Percentiles rank a stretch among this genome's conserved stretches.
phyloP scores from a whole-genome alignment of 2,329 filamentous ascomycete species.

The Dactylellina haptotyla region DNA sequence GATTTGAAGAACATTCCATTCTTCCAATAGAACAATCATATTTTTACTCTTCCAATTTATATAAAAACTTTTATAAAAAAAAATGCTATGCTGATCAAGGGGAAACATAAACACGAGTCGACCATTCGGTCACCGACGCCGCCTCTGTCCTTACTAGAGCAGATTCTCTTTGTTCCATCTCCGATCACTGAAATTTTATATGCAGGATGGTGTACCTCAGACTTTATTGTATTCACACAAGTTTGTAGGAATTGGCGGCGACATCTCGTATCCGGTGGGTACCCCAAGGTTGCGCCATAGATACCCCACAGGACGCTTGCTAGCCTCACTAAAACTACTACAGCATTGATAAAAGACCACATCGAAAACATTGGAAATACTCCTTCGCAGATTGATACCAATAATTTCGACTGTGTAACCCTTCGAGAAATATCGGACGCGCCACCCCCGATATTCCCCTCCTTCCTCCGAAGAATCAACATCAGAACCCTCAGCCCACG shows the following conservation, averaged over 20 bases:
- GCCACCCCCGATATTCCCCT: background rate
- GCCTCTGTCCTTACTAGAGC: background rate
- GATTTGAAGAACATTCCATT: too few relatives aligned
- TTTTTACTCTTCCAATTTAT: too few relatives aligned
- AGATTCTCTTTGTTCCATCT: background rate
- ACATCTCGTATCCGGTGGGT: constrained; percentile 2
- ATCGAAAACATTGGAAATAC: background rate
- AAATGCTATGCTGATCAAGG: background rate
- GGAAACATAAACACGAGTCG: background rate
- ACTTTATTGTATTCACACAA: background rate
- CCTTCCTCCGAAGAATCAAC: constrained; percentile 1
- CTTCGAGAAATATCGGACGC: background rate
- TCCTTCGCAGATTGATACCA: background rate
- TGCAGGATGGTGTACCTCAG: background rate
- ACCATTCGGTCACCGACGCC: background rate
- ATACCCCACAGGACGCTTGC: background rate
- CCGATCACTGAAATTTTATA: constrained; percentile 3
- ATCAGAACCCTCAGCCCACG: background rate
- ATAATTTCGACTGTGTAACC: background rate
- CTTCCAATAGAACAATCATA: too few relatives aligned
- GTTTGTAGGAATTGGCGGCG: background rate
- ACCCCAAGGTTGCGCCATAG: too few relatives aligned
- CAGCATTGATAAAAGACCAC: constrained; percentile 2
- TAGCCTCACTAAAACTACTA: background rate
- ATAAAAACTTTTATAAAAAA: background rate